Base-by-base conservation (phyloP, 2,329 filamentous ascomycete genomes). In the Claviceps fusiformis region DNA sequence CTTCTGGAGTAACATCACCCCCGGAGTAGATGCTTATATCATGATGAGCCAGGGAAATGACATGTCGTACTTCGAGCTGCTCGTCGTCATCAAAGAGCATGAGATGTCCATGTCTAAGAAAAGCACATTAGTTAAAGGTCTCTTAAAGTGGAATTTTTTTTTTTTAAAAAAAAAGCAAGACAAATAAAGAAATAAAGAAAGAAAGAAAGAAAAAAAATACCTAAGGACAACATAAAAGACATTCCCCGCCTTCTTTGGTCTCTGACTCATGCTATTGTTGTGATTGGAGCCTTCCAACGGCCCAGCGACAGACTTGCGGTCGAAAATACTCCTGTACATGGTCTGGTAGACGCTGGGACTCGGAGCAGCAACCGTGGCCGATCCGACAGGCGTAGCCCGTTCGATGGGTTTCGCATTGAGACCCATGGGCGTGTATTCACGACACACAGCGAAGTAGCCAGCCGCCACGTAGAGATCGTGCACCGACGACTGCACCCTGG, bases 21-120 rank as follows among this genome's bases (percentile, higher is more conserved):
- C 90, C 92, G 7, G 85, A 88, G 69, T 91, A 93, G 64, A 97
- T 82, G 62, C 85, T 87, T 55, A 97, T 80, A 58, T 85, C 80
- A 71, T 97, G 89, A 63, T 95, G 87, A 39, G 89, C 86, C 10
- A 98, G 79, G 0, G 91, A 95, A 55, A 98, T 89, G 54, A 98
- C 93, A 71, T 97, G 90, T 59, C 92, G 86, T 17, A 98, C 93
- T 70, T 98, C 93, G 62, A 96, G 78, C 69, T 97, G 91, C 62
- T 95, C 89, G 54, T 89, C 84, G 65, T 97, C 91, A 67, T 98
- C 93, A 69, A 96, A 98, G 10, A 98, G 82, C 89, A 98, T 96
- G 52, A 98, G 74, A 67, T 97, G 91, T 43, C 92, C 91, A 70
- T 96, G 91, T 66, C 90, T 91, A 58, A 47, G 50, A 58, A 37